Percentiles rank a stretch among this genome's conserved stretches.
Evolutionary conservation across 2,329 filamentous ascomycete species (phyloP).

Genomic region (Rutstroemia sp.): DNA sequence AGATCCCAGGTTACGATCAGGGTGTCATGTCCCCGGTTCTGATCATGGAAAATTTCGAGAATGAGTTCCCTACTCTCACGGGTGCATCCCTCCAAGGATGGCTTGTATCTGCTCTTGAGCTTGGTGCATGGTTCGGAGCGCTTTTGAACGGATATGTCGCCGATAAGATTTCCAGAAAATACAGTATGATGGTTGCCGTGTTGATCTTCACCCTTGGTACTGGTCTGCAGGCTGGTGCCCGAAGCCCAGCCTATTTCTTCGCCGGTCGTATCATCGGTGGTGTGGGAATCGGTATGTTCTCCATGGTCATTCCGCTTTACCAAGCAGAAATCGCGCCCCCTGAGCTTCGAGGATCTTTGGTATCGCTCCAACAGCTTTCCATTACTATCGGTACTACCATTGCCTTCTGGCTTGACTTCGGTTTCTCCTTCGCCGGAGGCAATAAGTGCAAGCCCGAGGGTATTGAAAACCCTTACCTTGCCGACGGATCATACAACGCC

Average conservation of each 20-base stretch:
- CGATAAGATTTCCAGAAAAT: constrained; percentile 44
- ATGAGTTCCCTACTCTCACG: constrained; percentile 29
- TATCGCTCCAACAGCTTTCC: constrained; percentile 54
- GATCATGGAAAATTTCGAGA: constrained; percentile 32
- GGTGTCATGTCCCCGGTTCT: constrained; percentile 31
- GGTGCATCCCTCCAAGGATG: constrained; percentile 30
- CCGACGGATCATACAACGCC: constrained; percentile 32
- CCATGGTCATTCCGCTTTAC: constrained; percentile 47
- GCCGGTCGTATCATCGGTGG: constrained; percentile 42
- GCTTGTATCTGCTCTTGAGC: constrained; percentile 30
- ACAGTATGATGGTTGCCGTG: constrained; percentile 44
- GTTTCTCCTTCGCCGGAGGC: constrained; percentile 41
- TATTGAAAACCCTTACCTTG: not conserved
- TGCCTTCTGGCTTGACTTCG: constrained; percentile 52
- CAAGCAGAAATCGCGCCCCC: constrained; percentile 51
- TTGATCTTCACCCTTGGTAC: constrained; percentile 45
- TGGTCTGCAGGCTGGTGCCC: constrained; percentile 34
- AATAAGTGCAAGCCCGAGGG: constrained; percentile 30
- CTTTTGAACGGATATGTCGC: constrained; percentile 29
- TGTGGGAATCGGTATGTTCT: constrained; percentile 44
- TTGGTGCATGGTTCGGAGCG: constrained; percentile 31
- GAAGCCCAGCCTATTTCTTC: constrained; percentile 45
- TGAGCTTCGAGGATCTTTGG: constrained; percentile 50
- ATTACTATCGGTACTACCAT: constrained; percentile 42
- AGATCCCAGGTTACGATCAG: constrained; percentile 26